Evolutionary conservation across 441 rosid species (phyloP), one percentile per base, ranked within the genome.

Genomic region (Erodium moschatum): DNA sequence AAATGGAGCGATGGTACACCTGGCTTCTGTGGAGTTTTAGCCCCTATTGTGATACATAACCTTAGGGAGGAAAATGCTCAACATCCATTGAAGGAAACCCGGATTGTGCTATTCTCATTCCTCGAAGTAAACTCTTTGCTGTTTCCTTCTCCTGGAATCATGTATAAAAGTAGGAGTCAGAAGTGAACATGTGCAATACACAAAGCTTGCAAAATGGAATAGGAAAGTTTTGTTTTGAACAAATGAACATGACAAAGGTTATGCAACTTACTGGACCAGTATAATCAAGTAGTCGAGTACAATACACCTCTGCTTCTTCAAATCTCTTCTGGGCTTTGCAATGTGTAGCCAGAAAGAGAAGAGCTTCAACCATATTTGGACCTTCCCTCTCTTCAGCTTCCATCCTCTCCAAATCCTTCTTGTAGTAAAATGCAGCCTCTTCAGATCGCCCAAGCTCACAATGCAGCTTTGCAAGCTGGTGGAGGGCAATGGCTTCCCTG

Each of bases 371-470:
- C 89, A 87, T 87, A 77, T 85, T 89, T 44, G 92, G 96, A 38
- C 94, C 91, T 77, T 89, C 96, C 78, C 96, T 84, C 73, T 90
- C 97, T 78, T 92, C 98, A 19, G 85, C 87, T 81, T 92, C 96
- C 97, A 90, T 90, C 75, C 90, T 86, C 70, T 87, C 98, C 54
- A 90, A 72, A 81, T 90, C 95, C 81, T 85, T 92, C 77, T 83
- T 90, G 70, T 86, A 89, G 81, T 87, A 90, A 80, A 82, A 86
- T 8, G 96, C 96, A 16, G 96, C 95, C 77, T 89, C 97, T 72
- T 90, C 97, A 18, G 80, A 64, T n/a, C 78, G 87, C 68, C 90
- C 94, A 42, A 90, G 88, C 70, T 81, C 83, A 13, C 69, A 69
- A 44, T 90, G 91, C 73, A 89, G 87, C 78, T 90, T 87, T 21